Base-by-base conservation (phyloP, 1,284 basidiomycete species). In the Puccinia horiana region DNA sequence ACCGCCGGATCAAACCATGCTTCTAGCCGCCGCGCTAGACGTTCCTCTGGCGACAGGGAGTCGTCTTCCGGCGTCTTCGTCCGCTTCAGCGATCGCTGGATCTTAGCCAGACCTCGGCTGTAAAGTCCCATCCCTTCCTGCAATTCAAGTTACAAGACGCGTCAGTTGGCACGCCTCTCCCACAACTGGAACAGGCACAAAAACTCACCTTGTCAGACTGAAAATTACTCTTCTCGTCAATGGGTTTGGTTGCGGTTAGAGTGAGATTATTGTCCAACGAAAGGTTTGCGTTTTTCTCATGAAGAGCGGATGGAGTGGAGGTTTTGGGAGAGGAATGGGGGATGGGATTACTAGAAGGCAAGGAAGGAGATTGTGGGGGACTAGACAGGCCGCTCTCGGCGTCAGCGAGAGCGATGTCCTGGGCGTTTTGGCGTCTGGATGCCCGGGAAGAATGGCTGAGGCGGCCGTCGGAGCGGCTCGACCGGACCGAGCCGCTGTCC, bases 1-100 rank as follows among this genome's bases (percentile, higher is more conserved):
- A 82, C 73, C 4, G 72, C 35, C 1, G 81, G 81, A 26, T 82
- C 81, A 42, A 82, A 76, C 73, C 81, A 82, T 20, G 14, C 35
- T n/a, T 69, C 73, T 8, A 82, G 47, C 9, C 65, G 29, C 23
- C 12, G 47, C 6, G 72, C 81, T 23, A 82, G n/a, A 5, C 58
- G 29, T 16, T 69, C 81, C 18, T 76, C 74, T 11, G 6, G 12
- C 11, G 77, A 26, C 18, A 63, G 5, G 0, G 75, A 47, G 37
- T 1, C 2, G 52, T 74, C 52, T 14, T n/a, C 54, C 3, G 2
- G 2, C 35, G 35, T 8, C 37, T 16, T 26, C 40, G n/a, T 42
- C 23, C 2, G 3, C 65, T 47, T 44, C 40, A 69, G 42, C 42
- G 23, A n/a, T 6, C 37, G 9, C 70, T 54, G 32, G 12, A 73